Evolutionary conservation across 441 rosid genomes (phyloP).

Genomic region (Rhodomyrtus psidioides): DNA sequence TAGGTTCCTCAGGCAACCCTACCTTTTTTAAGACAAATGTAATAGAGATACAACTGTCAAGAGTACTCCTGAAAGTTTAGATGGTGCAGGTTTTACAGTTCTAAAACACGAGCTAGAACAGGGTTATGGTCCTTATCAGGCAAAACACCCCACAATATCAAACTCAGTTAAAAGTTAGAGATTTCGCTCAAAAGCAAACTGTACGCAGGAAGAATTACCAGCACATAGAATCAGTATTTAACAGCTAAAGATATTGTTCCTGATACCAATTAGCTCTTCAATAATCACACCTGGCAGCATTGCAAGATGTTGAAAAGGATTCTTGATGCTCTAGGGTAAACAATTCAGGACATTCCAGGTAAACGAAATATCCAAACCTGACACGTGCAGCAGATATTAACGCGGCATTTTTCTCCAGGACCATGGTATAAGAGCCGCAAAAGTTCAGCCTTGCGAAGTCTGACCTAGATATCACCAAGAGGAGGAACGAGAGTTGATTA

Average conservation of each 20-base stretch:
- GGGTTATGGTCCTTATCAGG: neutral
- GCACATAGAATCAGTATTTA: no score
- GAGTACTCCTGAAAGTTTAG: neutral
- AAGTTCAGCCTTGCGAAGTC: constrained; percentile 75
- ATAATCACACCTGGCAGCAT: no score
- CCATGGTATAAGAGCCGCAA: constrained; percentile 67
- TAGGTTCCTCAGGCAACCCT: neutral
- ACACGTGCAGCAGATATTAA: constrained; percentile 82
- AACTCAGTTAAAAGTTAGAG: neutral
- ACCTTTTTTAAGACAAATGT: neutral
- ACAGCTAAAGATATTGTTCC: no score
- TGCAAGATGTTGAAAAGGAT: no score
- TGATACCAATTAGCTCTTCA: no score
- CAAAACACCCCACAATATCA: neutral
- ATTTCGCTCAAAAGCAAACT: no score
- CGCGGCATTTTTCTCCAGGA: constrained; percentile 82
- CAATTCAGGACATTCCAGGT: neutral
- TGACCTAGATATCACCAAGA: constrained; percentile 46
- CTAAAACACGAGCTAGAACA: neutral
- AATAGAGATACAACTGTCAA: neutral
- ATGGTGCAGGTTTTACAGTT: neutral
- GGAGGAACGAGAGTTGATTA: neutral
- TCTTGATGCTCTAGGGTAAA: neutral
- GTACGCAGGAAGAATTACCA: neutral
- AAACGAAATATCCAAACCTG: constrained; percentile 41